Base-by-base conservation (phyloP, 2,329 filamentous ascomycete genomes). In the Apiospora sp. region DNA sequence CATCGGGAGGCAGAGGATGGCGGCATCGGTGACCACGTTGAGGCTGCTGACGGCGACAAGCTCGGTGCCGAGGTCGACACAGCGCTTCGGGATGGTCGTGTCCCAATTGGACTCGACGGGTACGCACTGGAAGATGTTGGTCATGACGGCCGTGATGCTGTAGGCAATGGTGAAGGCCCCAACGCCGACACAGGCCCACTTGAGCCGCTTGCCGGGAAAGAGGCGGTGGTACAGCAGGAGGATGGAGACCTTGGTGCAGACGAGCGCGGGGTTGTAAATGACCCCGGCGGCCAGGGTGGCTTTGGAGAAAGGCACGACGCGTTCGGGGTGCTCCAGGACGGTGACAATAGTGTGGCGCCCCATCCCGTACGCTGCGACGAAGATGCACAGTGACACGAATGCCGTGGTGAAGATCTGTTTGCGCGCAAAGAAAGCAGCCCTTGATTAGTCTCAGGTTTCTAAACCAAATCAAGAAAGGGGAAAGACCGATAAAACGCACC, bases 311-410 rank as follows among this genome's bases (percentile, higher is more conserved):
- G 67, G 67, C 4, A 68, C 67, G 3, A 48, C n/a, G 27, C 67
- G 41, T 7, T 68, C 67, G 2, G 67, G 67, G 67, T 68, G 67
- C 67, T 68, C 41, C 6, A 68, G 34, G 41, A 30, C 41, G 41
- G 67, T 68, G 22, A 68, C 67, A 8, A 68, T 48, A 14, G 67
- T 68, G 41, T 68, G 67, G 67, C 67, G 67, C 3, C 67, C 67
- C 27, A 68, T 43, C 5, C 67, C 67, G 30, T 68, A 68, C 0
- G 27, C 41, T n/a, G 67, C 41, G 67, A 68, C 67, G 41, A 68
- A 68, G 67, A 68, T 48, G n/a, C 67, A 68, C 27, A 68, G 19
- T 1, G 41, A 7, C 6, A 68, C 67, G n/a, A 68, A 68, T 2
- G 48, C n/a, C 3, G 41, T 43, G 14, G 67, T 68, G 41, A 68